Base-by-base conservation (phyloP, 1,284 basidiomycete genomes). In the Rhodotorula sp. region DNA sequence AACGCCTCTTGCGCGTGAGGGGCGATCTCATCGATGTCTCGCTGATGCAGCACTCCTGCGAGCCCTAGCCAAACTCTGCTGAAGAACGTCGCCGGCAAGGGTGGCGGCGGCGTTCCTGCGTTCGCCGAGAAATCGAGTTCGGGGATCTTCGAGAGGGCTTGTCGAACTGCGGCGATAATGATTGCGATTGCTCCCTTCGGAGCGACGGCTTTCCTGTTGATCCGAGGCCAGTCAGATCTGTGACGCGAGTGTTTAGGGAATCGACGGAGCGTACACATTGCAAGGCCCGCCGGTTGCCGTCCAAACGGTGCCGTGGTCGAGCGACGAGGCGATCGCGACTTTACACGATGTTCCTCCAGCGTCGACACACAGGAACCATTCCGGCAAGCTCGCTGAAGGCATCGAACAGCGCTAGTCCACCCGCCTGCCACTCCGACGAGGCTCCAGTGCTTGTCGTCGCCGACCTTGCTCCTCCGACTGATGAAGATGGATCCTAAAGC, bases 41-140 rank as follows among this genome's bases (percentile, higher is more conserved):
- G 33, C 15, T 55, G n/a, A 17, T 62, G 46, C 6, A 59, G 45
- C 6, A 75, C 60, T 20, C 74, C 74, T 0, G 74, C 74, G 8
- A 75, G 51, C 4, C 67, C 74, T 10, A 75, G 64, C 71, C 74
- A 75, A 6, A 69, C 74, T 20, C 62, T n/a, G 17, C 45, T 33
- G 42, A 75, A 75, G 29, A 69, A 54, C 7, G 63, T 37, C 12
- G 62, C 30, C 2, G 59, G 71, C 2, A 64, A 30, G n/a, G 58
- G 56, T 6, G 51, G 55, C 17, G 53, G 53, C 15, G 51, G 33
- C 3, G 46, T 54, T n/a, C n/a, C n/a, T 26, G 64, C 56, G 1
- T 33, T 24, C 2, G 37, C 24, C 18, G 54, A 10, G 29, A 55
- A 42, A 7, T 54, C 26, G 44, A 62, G 62, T n/a, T 30, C 42